These are phyloP conservation scores for Triticum urartu DNA, from an alignment of 176 grass and related monocot genomes.

Conservation along the genomic window DNA sequence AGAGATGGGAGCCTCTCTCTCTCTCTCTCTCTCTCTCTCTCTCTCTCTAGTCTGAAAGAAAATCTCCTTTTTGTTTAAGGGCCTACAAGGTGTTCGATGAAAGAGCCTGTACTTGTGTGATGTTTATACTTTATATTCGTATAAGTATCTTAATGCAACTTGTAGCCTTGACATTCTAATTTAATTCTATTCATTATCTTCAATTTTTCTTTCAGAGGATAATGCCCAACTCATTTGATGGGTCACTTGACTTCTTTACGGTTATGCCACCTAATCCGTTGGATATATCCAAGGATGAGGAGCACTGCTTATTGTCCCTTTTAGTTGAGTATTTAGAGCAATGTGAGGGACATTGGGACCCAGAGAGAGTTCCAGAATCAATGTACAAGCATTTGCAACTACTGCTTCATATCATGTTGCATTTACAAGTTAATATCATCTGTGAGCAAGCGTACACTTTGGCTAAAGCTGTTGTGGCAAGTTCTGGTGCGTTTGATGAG, in stretches of 20 bases:
- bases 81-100: too few species aligned
- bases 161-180: background rate
- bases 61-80: too few species aligned
- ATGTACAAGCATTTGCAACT: constrained; percentile 93
- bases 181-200: constrained; percentile 9
- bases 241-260: constrained; percentile 85
- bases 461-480: constrained; percentile 73
- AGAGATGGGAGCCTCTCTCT: too few species aligned
- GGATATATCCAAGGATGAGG: constrained; percentile 64
- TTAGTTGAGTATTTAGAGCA: constrained; percentile 64
- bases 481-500: constrained; percentile 79
- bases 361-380: constrained; percentile 61
- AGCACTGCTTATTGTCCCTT: constrained; percentile 68
- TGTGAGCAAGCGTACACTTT: constrained; percentile 66
- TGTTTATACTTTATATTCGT: too few species aligned
- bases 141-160: too few species aligned
- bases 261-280: constrained; percentile 65
- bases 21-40: too few species aligned
- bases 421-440: constrained; percentile 57
- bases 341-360: constrained; percentile 38
- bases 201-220: constrained; percentile 41
- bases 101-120: too few species aligned
- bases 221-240: constrained; percentile 80
- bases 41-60: too few species aligned
- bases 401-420: constrained; percentile 57